Percentiles rank a stretch among this genome's conserved stretches.
phyloP scores from a whole-genome alignment of 1,139 yeast genomes.

The Zygotorulaspora mrakii region DNA sequence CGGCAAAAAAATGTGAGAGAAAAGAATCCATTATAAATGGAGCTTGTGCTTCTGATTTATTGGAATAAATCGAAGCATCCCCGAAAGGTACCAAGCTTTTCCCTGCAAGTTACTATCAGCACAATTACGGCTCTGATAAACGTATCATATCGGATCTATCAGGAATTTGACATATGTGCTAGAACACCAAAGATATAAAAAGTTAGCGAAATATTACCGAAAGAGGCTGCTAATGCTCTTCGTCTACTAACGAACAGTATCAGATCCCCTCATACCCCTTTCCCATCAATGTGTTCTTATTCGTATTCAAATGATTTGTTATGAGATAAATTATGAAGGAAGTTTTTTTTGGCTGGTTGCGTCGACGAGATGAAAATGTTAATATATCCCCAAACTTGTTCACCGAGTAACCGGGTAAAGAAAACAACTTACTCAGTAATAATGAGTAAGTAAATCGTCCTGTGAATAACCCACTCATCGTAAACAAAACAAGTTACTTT shows the following conservation, averaged over 20 bases:
- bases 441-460: too few species aligned
- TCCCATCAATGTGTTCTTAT: too few species aligned
- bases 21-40: constrained; percentile 3
- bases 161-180: constrained; percentile 39
- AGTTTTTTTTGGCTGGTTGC: too few species aligned
- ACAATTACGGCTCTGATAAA: constrained; percentile 37
- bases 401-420: too few species aligned
- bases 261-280: too few species aligned
- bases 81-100: constrained; percentile 3
- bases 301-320: too few species aligned
- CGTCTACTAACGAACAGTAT: constrained; percentile 9
- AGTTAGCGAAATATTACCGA: not conserved
- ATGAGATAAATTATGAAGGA: too few species aligned
- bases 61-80: constrained; percentile 1
- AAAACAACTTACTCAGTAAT: too few species aligned
- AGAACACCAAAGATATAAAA: not conserved
- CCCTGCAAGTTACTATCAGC: constrained; percentile 25
- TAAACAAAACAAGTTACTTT: too few species aligned
- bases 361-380: too few species aligned
- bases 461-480: too few species aligned
- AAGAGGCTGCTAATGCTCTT: not conserved
- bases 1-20: constrained; percentile 5
- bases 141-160: constrained; percentile 21
- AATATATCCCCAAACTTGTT: too few species aligned
- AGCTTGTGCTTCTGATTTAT: constrained; percentile 3